Evolutionary conservation across 768 basidiomycete genomes (phyloP), one percentile per base, ranked within the genome.

Genomic region (Lentinula sp.): DNA sequence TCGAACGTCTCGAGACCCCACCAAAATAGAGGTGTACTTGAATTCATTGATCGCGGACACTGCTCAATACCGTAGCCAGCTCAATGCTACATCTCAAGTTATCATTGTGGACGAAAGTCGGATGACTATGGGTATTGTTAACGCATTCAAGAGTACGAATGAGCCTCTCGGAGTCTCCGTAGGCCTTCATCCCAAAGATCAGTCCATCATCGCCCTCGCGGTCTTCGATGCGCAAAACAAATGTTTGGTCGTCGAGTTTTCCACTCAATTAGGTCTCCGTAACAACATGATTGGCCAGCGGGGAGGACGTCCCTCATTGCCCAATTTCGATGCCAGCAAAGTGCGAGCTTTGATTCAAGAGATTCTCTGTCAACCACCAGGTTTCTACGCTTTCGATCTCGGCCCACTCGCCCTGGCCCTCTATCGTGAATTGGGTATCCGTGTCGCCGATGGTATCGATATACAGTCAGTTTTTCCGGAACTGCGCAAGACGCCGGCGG

Each of bases 321-420:
- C 28, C 28, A 28, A 28, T 56, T 57, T 54, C 33, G 61, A 60
- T 16, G 48, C 16, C 4, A 35, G 58, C 16, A n/a, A 51, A 49
- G 32, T 50, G 62, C 45, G 61, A 23, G 37, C 15, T 46, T 13
- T 58, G 63, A 28, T 66, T 61, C 70, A 79, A 2, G 65, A 67
- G 6, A 66, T 87, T 32, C 72, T 87, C 2, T 80, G 78, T 66
- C 79, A 79, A 57, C 55, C 71, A 1, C 69, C 68, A 7, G 77
- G 77, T 13, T 67, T 85, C 48, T 79, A 77, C 50, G 83, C 81
- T 0, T 87, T 88, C 65, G 81, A 85, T 66, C 74, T 85, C 64
- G 81, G 67, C 1, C 77, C 76, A 0, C 68, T 87, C 15, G 74
- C 79, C 0, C 74, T 85, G 68, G 74, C 79, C 0, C 73, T 88